phyloP scores from a whole-genome alignment of 208 protist species.

The Vickermania ingenoplastis region DNA sequence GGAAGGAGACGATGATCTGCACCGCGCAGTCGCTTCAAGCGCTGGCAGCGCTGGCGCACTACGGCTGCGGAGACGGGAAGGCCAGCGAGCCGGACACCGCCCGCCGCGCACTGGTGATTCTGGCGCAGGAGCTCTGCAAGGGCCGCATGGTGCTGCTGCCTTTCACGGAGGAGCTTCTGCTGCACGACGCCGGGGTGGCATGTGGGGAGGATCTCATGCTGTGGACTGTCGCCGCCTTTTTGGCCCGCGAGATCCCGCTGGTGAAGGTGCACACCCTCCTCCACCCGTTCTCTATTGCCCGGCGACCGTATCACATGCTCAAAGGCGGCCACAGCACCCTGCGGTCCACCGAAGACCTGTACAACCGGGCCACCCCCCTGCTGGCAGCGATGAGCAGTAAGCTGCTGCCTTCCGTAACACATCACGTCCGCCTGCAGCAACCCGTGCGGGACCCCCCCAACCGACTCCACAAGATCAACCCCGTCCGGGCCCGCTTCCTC shows the following conservation, averaged over 20 bases:
- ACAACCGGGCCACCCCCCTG: constrained; percentile 42
- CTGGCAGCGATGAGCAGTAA: constrained; percentile 52
- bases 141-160: constrained; percentile 55
- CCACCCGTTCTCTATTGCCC: constrained; percentile 25
- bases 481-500: constrained; percentile 51
- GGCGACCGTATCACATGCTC: constrained; percentile 53
- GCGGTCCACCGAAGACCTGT: constrained; percentile 26
- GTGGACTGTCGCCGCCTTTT: constrained; percentile 74
- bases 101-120: constrained; percentile 41
- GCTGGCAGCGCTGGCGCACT: constrained; percentile 21
- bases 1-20: constrained; percentile 71
- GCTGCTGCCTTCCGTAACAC: constrained; percentile 53
- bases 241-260: constrained; percentile 64
- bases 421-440: constrained; percentile 27
- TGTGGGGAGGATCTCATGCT: constrained; percentile 85
- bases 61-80: constrained; percentile 18
- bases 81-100: constrained; percentile 20
- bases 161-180: constrained; percentile 54
- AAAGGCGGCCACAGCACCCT: constrained; percentile 52
- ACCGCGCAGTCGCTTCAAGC: constrained; percentile 47
- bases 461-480: constrained; percentile 53
- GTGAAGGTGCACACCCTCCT: constrained; percentile 76
- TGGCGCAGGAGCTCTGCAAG: constrained; percentile 64
- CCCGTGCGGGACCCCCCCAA: constrained; percentile 46
- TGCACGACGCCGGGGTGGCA: constrained; percentile 76